Conservation (phyloP, 2,329 filamentous ascomycete species). For the Alternaria incomplexa region DNA sequence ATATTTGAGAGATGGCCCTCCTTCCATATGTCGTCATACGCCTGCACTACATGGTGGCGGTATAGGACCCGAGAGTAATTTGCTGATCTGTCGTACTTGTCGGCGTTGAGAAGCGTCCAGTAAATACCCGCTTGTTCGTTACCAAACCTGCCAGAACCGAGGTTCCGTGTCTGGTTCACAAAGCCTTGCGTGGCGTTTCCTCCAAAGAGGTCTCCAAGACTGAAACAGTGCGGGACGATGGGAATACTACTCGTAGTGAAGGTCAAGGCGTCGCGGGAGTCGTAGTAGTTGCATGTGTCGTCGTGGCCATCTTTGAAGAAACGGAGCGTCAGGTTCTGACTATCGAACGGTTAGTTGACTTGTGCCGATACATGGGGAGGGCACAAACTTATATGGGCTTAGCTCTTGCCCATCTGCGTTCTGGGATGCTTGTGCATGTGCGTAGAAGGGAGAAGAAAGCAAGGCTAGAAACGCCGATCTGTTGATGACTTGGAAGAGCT, state of each 20-base stretch:
- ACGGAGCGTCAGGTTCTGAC: not conserved
- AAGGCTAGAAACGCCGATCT: not conserved
- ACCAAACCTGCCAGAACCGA: not conserved
- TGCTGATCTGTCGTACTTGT: not conserved
- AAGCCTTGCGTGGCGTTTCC: not conserved
- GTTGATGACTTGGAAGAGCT: not conserved
- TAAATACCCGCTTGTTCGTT: not conserved
- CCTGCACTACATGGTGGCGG: not conserved
- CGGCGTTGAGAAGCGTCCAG: not conserved
- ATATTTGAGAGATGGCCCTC: not conserved
- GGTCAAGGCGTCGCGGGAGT: not conserved
- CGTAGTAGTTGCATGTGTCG: not conserved
- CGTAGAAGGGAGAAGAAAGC: not conserved
- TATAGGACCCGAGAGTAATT: not conserved
- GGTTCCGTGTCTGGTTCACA: not conserved
- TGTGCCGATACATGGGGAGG: too few relatives aligned
- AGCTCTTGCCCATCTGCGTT: not conserved
- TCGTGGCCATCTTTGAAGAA: not conserved
- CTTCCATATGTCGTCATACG: not conserved
- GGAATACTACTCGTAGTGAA: not conserved
- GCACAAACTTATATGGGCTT: not conserved
- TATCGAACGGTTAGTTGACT: not conserved
- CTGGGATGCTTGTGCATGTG: not conserved
- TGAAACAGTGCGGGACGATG: not conserved
- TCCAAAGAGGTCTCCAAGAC: not conserved